Evolutionary conservation across 2,329 filamentous ascomycete species (phyloP), one percentile per base, ranked within the genome.

Genomic region (Botrytis fragariae): DNA sequence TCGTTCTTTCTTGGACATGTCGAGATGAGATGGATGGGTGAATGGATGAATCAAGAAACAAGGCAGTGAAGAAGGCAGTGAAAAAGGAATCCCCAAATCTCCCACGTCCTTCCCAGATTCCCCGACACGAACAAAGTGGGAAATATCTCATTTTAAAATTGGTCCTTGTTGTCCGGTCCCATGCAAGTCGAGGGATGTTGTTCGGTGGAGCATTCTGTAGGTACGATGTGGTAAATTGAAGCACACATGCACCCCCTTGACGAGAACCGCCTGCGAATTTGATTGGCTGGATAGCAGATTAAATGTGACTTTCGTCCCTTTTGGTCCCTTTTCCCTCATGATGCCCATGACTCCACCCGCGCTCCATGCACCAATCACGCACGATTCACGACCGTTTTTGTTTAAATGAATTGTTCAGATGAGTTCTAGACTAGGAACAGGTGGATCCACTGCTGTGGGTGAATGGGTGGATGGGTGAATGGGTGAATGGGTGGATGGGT

Each of bases 121-220:
- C 59, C 35, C 14, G 18, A 6, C 9, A 5, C 20, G 63, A 4
- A 67, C 63, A 37, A 67, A 67, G 57, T 64, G 69, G 60, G 60
- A 22, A 71, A 65, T 14, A 32, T 32, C 60, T 71, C 69, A 71
- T 71, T 71, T 71, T 71, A 71, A 71, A 71, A 57, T 51, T 25
- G 18, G 60, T 9, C 14, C 35, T 39, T 42, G 60, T 35, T 45
- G 68, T 57, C 44, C 18, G 63, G 63, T 51, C 22, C 64, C 64
- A 67, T 67, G 45, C 45, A 67, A 0, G 32, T 51, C 32, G 63
- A 67, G 37, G 44, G 39, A 14, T 35, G 57, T 35, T 59, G 57
- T 62, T 62, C 12, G 60, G 60, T 42, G 60, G 60, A 42, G 60
- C 9, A 10, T 51, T 12, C 45, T 39, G 32, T 45, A 22, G 44